These are phyloP conservation scores for Musa balbisiana DNA, from an alignment of 202 grass and related monocot genomes.

Conservation along the genomic window DNA sequence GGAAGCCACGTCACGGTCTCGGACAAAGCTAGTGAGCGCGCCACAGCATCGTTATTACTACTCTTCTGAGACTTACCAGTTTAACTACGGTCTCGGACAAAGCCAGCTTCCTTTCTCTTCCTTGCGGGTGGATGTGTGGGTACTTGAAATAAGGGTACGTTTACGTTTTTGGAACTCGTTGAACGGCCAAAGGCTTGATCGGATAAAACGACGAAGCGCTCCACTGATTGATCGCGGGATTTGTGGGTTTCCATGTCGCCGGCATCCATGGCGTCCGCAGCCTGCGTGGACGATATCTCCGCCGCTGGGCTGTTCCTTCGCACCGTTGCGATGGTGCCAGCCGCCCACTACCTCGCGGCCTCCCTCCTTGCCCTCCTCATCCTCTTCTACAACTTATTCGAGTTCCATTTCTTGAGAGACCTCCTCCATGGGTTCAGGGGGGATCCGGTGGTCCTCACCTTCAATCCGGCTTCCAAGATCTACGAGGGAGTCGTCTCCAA, in stretches of 20 bases:
- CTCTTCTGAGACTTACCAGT: too few relatives aligned
- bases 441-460: slow-evolving; percentile 53
- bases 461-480: slow-evolving; percentile 55
- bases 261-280: slow-evolving; percentile 26
- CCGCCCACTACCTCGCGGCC: slow-evolving; percentile 38
- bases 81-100: too few relatives aligned
- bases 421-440: slow-evolving; percentile 59
- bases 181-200: too few relatives aligned
- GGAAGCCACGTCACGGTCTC: too few relatives aligned
- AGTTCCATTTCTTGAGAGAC: slow-evolving; percentile 56
- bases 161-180: too few relatives aligned
- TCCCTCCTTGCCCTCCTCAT: slow-evolving; percentile 26
- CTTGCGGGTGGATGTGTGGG: too few relatives aligned
- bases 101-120: too few relatives aligned
- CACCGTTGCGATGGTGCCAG: slow-evolving; percentile 45
- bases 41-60: too few relatives aligned
- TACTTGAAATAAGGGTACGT: too few relatives aligned
- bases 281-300: slow-evolving; percentile 21
- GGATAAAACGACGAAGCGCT: not conserved
- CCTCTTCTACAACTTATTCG: slow-evolving; percentile 71
- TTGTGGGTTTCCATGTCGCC: not conserved
- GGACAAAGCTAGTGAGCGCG: too few relatives aligned
- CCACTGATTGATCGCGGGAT: too few relatives aligned
- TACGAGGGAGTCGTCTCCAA: slow-evolving; percentile 65
- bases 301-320: slow-evolving; percentile 39